phyloP scores from a whole-genome alignment of 495 filamentous ascomycete genomes.

The Aspergillus indologenus region DNA sequence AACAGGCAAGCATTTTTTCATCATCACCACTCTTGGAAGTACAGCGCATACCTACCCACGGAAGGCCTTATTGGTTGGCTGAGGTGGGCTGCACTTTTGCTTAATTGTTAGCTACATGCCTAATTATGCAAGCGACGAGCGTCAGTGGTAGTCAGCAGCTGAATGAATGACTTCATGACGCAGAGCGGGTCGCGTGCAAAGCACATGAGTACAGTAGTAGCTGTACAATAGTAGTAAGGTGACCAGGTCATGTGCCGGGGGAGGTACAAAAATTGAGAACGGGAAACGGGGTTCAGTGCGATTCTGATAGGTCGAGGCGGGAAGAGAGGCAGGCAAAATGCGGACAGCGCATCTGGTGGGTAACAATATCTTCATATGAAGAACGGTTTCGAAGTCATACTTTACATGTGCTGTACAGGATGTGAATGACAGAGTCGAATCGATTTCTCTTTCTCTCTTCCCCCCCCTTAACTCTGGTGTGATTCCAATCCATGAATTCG shows the following conservation, averaged over 20 bases:
- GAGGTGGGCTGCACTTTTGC: not conserved
- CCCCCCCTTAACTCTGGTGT: not conserved
- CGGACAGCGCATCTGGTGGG: not conserved
- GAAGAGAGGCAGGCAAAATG: not conserved
- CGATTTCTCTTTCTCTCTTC: not conserved
- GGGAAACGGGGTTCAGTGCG: not conserved
- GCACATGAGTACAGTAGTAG: not conserved
- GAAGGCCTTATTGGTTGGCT: not conserved
- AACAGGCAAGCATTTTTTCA: not conserved
- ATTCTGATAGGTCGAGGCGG: not conserved
- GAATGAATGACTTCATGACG: not conserved
- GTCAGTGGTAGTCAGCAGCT: not conserved
- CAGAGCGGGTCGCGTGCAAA: not conserved
- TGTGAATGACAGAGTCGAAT: not conserved
- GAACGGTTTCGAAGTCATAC: too few species aligned
- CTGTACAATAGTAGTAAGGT: not conserved
- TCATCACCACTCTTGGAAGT: not conserved
- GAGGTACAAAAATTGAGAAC: not conserved
- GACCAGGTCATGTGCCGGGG: not conserved
- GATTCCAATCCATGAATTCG: not conserved
- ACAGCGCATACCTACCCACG: too few species aligned
- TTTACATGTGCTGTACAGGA: not conserved
- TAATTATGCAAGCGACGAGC: too few species aligned
- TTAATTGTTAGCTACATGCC: not conserved
- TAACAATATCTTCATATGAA: too few species aligned